Evolutionary conservation across 805 yeast genomes (phyloP), one percentile per base, ranked within the genome.

Genomic region (Zygosaccharomyces lentus): DNA sequence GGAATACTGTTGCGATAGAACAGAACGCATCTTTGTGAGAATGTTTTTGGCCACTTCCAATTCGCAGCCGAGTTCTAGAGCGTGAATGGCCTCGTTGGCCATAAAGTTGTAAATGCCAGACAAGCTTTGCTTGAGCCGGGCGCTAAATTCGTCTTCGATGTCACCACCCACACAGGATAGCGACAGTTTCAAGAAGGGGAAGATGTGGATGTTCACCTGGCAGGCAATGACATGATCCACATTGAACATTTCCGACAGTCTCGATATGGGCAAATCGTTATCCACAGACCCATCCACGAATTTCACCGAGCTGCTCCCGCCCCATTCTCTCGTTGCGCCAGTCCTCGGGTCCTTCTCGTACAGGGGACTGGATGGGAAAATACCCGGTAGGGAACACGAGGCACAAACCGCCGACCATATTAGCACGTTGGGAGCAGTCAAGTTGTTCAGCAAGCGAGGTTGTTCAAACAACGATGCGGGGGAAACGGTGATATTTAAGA

Each of bases 221-320:
- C 96, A 91, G 0, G 97, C 99, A 55, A 93, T 89, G 51, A 93
- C 90, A 64, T 93, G 96, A 62, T 93, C 96, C 25, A 93, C 96
- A 59, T 93, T 91, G 65, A 93, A 93, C 96, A 93, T 89, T 62
- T 93, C 99, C 16, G 95, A 84, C 17, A 93, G 71, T 54, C 97
- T 76, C 1, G 95, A 76, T 23, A 89, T 83, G 3, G 99, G 99
- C 43, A 93, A 69, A 64, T 93, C 99, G 52, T 87, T 87, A 59
- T 91, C 95, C 6, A 93, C 96, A 0, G 96, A 88, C 0, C 99
- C 99, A 65, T 93, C 99, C 25, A 93, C 90, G 66, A 85, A 93
- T 56, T 85, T 84, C 30, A 84, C 78, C 0, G 87, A 74, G 15
- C 82, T 75, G 31, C 59, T 61, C 21, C 77, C 77, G 48, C 86